Evolutionary conservation across 352 stramenopile species (phyloP).

Genomic region (Phytophthora constricta): DNA sequence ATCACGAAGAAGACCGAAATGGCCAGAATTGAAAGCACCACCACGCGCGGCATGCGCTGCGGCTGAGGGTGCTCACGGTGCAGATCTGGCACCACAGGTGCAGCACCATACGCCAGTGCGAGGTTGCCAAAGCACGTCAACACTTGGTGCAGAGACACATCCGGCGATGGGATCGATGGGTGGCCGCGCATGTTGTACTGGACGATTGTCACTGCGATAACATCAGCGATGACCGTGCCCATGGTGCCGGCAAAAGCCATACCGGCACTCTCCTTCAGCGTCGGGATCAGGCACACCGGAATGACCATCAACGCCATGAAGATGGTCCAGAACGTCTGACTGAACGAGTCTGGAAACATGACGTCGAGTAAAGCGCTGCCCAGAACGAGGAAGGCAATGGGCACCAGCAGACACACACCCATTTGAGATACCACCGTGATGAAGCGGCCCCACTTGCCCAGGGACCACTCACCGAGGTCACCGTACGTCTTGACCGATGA

Average conservation of each 20-base stretch:
- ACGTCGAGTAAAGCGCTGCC: constrained; percentile 1
- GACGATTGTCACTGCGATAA: constrained; percentile 31
- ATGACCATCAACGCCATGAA: constrained; percentile 1
- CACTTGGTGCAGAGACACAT: constrained; percentile 41
- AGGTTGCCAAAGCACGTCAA: constrained; percentile 45
- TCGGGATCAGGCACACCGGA: constrained; percentile 1
- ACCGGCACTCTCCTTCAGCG: constrained; percentile 1
- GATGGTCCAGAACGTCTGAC: constrained; percentile 1
- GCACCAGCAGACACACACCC: constrained; percentile 4
- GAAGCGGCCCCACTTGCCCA: constrained; percentile 3
- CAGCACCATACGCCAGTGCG: constrained; percentile 44
- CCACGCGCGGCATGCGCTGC: not conserved
- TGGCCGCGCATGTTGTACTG: constrained; percentile 35
- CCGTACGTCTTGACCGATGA: constrained; percentile 1
- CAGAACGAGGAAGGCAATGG: constrained; percentile 1
- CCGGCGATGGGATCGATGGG: constrained; percentile 14
- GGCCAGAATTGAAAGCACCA: constrained; percentile 37
- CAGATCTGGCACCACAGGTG: constrained; percentile 44
- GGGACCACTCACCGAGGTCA: not conserved
- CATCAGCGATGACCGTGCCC: constrained; percentile 44
- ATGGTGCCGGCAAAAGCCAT: constrained; percentile 41
- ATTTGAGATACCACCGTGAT: not conserved
- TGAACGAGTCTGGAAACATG: constrained; percentile 1
- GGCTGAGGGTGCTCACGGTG: constrained; percentile 48
- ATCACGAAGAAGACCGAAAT: constrained; percentile 44